phyloP scores from a whole-genome alignment of 2,329 filamentous ascomycete genomes.

The Xylariomycetidae sp. region DNA sequence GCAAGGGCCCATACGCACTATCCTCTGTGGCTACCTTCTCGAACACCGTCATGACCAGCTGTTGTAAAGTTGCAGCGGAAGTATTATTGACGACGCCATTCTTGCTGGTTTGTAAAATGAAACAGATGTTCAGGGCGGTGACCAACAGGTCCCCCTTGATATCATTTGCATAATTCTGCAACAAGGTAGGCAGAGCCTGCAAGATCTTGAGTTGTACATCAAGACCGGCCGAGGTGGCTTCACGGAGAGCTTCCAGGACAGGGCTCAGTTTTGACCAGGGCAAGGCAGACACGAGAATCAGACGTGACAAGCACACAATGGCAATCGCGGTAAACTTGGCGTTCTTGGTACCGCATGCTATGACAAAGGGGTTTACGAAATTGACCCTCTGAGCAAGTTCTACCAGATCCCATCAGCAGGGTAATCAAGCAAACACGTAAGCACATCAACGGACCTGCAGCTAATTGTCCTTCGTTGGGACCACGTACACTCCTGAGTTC shows the following conservation, averaged over 20 bases:
- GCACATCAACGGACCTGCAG: conserved; percentile 61
- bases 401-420: conserved; percentile 34
- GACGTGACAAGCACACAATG: conserved; percentile 80
- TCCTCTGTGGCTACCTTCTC: conserved; percentile 86
- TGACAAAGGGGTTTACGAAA: conserved; percentile 90
- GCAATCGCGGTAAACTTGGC: conserved; percentile 84
- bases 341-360: conserved; percentile 88
- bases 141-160: conserved; percentile 77
- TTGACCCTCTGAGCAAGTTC: conserved; percentile 77
- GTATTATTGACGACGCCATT: conserved; percentile 93
- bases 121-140: conserved; percentile 83
- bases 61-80: conserved; percentile 91
- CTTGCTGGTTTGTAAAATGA: conserved; percentile 84
- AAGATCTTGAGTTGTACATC: conserved; percentile 96
- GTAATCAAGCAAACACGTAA: no score
- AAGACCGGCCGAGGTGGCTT: conserved; percentile 73
- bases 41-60: conserved; percentile 87
- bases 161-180: conserved; percentile 85
- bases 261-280: conserved; percentile 77
- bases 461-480: conserved; percentile 71
- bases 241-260: conserved; percentile 80
- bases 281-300: conserved; percentile 77
- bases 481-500: conserved; percentile 75
- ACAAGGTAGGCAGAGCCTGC: conserved; percentile 80
- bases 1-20: conserved; percentile 45